phyloP scores from a whole-genome alignment of 768 basidiomycete genomes.

The Boletus tomentosulus region DNA sequence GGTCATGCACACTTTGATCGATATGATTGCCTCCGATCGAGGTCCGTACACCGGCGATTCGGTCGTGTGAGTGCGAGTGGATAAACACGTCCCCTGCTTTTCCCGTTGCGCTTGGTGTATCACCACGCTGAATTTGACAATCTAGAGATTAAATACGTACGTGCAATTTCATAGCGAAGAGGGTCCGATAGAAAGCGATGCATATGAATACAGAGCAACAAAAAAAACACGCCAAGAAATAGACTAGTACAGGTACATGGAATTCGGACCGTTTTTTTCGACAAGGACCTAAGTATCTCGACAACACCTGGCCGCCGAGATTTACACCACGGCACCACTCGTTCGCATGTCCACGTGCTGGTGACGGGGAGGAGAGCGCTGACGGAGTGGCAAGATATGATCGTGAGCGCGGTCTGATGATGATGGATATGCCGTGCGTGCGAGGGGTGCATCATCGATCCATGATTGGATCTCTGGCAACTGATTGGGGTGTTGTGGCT shows the following conservation, averaged over 20 bases:
- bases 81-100: background rate
- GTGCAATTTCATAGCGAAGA: background rate
- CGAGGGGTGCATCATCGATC: constrained; percentile 34
- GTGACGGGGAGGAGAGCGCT: constrained; percentile 31
- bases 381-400: constrained; percentile 27
- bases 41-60: background rate
- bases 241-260: constrained; percentile 22
- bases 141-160: background rate
- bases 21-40: background rate
- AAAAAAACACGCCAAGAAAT: constrained; percentile 22
- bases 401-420: constrained; percentile 32
- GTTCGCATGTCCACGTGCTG: constrained; percentile 32
- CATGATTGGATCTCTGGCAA: constrained; percentile 48
- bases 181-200: constrained; percentile 12
- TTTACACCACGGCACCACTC: constrained; percentile 28
- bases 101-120: background rate
- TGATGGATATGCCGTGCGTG: constrained; percentile 25
- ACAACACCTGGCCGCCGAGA: constrained; percentile 15
- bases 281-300: background rate
- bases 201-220: constrained; percentile 28
- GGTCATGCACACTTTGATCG: background rate
- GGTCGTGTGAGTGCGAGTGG: background rate
- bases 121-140: background rate
- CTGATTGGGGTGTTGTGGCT: constrained; percentile 33
- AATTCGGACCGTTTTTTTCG: background rate